Evolutionary conservation across 306 rosid species (phyloP).

Genomic region (Medicago ruthenica): DNA sequence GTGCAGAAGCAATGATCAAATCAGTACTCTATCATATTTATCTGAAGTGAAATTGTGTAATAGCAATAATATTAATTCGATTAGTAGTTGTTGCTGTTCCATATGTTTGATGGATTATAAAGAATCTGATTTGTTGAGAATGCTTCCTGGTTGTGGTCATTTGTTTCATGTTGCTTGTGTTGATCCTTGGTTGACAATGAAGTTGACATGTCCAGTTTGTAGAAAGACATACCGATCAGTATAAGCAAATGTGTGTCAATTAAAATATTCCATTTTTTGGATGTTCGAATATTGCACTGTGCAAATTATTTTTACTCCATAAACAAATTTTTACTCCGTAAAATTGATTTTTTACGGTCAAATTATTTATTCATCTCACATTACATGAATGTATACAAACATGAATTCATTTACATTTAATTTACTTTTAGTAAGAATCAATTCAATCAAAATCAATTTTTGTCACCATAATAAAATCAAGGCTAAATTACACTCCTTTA

Average conservation of each 20-base stretch:
- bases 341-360: no score
- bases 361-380: no score
- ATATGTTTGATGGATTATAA: slow-evolving; percentile 62
- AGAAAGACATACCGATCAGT: slow-evolving; percentile 23
- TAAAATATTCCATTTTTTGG: background rate
- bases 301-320: background rate
- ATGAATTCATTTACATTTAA: no score
- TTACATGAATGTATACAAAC: no score
- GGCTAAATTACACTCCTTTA: no score
- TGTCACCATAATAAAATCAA: no score
- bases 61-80: background rate
- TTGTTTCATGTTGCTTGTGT: slow-evolving; percentile 63
- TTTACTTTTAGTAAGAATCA: no score
- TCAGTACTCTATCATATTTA: slow-evolving; percentile 29
- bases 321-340: no score
- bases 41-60: background rate
- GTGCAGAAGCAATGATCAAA: slow-evolving; percentile 31
- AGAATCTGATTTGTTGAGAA: slow-evolving; percentile 52
- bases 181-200: slow-evolving; percentile 62
- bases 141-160: slow-evolving; percentile 65
- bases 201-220: slow-evolving; percentile 63
- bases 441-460: no score
- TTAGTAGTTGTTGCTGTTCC: slow-evolving; percentile 44
- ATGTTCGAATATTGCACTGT: background rate
- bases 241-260: background rate